Base-by-base conservation (phyloP, 2,329 filamentous ascomycete genomes). In the Colletotrichum destructivum region DNA sequence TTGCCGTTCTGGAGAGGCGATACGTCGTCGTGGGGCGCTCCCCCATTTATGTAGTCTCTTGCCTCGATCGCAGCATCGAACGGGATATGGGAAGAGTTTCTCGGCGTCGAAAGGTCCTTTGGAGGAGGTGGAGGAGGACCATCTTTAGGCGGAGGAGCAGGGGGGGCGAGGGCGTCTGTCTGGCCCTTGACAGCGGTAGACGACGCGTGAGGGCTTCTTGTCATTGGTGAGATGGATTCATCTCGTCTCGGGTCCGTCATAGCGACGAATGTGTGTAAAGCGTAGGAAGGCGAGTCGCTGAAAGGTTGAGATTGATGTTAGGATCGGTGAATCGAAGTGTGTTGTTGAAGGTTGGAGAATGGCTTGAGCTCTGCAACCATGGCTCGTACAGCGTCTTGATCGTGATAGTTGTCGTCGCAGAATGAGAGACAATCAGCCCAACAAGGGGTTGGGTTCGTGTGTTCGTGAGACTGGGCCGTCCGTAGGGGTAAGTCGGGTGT, bases 1-100 rank as follows among this genome's bases (percentile, higher is more conserved):
- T 55, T 69, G 44, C 21, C 59, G 31, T 69, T 40, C 26, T 61
- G 74, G 21, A 70, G 64, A 15, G 79, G 78, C 18, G 81, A 79
- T 23, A 77, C 69, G 40, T 71, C 72, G 6, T 80, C 77, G 61
- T 83, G 81, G 1, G 81, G 79, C 15, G 72, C 69, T 7, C 79
- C 81, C 46, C 78, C 80, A 62, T 83, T 83, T 44, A 84, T 52
- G 73, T 84, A 83, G 73, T 85, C 83, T 15, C 77, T 72, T 12
- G 83, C 77, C 38, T 78, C 73, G 23, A 62, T 63, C 46, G 74
- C 71, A 49, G 76, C 71, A 21, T 75, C 71, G 26, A 76, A 76
- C 71, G 44, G 74, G 66, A n/a, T 71, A 61, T 66, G 62, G 68
- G 57, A 66, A 61, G 70, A 65, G 35, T 73, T 52, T 62, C 62